Conservation (phyloP, 495 filamentous ascomycete species). For the Penicillium cosmopolitanum region DNA sequence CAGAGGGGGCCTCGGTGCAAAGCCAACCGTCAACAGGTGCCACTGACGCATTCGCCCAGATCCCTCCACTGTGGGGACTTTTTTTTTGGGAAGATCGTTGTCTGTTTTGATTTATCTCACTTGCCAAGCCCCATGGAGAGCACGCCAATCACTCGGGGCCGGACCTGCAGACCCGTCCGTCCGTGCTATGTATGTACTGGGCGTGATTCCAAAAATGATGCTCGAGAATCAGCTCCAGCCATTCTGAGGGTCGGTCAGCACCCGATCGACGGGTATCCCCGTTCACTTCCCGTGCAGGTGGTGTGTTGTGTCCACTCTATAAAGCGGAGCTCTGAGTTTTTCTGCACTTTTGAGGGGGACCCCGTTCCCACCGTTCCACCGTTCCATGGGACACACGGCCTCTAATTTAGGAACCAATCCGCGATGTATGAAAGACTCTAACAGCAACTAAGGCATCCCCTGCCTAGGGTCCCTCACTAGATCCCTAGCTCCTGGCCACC, state of each 20-base stretch:
- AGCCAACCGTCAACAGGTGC: constrained; percentile 10
- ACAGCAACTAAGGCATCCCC: neutral
- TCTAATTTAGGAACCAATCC: constrained; percentile 3
- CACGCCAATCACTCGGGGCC: neutral
- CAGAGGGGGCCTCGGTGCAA: constrained; percentile 6
- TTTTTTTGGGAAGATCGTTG: neutral
- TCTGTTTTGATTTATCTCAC: constrained; percentile 10
- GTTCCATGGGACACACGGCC: constrained; percentile 8
- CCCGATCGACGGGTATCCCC: constrained; percentile 13
- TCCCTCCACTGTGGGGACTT: constrained; percentile 20
- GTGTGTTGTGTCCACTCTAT: constrained; percentile 14
- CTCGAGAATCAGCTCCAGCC: neutral
- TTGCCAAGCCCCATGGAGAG: constrained; percentile 12
- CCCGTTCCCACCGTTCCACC: constrained; percentile 10
- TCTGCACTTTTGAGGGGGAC: constrained; percentile 1
- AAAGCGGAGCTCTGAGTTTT: constrained; percentile 24
- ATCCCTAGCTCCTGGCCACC: neutral
- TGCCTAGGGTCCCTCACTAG: neutral
- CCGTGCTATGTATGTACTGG: too few relatives aligned
- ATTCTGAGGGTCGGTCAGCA: constrained; percentile 18
- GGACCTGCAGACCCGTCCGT: constrained; percentile 1
- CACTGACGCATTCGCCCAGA: constrained; percentile 14
- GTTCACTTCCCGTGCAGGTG: constrained; percentile 6
- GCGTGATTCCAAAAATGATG: neutral
- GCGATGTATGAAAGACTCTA: neutral